These are phyloP conservation scores for Amesomyces nigricolor DNA, from an alignment of 2,329 filamentous ascomycete genomes.

Conservation along the genomic window DNA sequence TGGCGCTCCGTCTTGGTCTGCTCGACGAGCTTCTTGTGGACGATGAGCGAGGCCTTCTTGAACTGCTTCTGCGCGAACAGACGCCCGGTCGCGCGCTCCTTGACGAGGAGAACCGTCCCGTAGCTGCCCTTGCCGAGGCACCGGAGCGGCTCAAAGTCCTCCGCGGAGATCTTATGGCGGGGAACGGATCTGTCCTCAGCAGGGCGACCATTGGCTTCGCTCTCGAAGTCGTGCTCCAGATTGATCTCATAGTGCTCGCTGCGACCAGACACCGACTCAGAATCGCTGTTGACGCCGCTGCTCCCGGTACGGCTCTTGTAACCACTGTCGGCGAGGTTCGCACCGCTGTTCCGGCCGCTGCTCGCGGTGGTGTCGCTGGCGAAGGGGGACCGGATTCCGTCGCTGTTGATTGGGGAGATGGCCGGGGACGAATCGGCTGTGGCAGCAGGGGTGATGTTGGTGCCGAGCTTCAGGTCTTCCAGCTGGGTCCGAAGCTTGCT, in stretches of 20 bases:
- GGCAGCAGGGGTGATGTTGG: constrained; percentile 39
- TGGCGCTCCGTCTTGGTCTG: constrained; percentile 96
- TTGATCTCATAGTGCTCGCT: constrained; percentile 78
- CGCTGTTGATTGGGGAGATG: constrained; percentile 51
- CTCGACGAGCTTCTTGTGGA: constrained; percentile 93
- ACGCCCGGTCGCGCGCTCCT: constrained; percentile 78
- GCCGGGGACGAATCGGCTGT: constrained; percentile 41
- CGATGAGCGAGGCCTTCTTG: constrained; percentile 89
- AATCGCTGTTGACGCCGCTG: constrained; percentile 52
- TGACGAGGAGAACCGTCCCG: constrained; percentile 89
- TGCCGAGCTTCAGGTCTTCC: constrained; percentile 68
- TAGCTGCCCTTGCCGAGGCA: constrained; percentile 96
- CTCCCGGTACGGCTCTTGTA: constrained; percentile 48
- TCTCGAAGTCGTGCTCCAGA: constrained; percentile 79
- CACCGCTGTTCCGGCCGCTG: constrained; percentile 51
- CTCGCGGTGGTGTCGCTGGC: constrained; percentile 46
- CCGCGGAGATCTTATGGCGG: constrained; percentile 78
- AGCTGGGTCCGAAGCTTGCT: constrained; percentile 76
- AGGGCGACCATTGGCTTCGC: constrained; percentile 51
- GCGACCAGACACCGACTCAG: constrained; percentile 64
- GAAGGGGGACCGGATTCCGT: constrained; percentile 37
- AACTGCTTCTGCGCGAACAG: constrained; percentile 98
- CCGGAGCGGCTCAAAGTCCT: constrained; percentile 83
- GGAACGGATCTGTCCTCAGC: constrained; percentile 51
- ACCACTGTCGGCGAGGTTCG: constrained; percentile 35